These are phyloP conservation scores for Trapa bicornis DNA, from an alignment of 345 rosid genomes.

Conservation along the genomic window DNA sequence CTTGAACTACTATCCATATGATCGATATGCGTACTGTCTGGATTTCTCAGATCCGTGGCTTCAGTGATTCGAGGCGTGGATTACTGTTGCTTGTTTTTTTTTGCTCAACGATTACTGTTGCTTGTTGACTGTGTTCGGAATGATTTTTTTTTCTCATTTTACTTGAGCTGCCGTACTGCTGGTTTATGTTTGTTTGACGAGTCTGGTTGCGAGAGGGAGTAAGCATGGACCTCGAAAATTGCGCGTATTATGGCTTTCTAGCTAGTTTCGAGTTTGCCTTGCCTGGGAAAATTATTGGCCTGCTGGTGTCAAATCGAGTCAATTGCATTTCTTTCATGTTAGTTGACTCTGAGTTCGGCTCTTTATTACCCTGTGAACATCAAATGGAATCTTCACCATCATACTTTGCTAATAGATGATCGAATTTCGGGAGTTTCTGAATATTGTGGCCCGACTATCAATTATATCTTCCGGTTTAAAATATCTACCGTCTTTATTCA, in stretches of 20 bases:
- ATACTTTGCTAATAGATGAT: not conserved
- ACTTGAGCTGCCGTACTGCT: not conserved
- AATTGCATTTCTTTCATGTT: not conserved
- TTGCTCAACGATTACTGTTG: not conserved
- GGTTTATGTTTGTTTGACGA: not conserved
- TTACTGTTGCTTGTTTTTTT: not conserved
- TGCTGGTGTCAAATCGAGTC: not conserved
- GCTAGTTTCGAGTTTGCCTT: not conserved
- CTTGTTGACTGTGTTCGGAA: not conserved
- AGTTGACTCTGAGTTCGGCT: not conserved
- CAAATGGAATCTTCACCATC: not conserved
- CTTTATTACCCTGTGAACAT: not conserved
- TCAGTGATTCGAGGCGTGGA: not conserved
- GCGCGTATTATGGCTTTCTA: not conserved
- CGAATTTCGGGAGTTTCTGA: not conserved
- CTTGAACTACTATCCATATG: not conserved
- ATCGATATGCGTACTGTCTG: not conserved
- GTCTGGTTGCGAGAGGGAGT: not conserved
- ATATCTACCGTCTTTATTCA: not conserved
- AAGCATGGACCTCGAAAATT: not conserved
- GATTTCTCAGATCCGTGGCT: slow-evolving; percentile 9
- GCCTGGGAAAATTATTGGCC: not conserved
- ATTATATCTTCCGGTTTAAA: not conserved
- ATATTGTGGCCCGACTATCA: not conserved
- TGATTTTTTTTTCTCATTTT: not conserved